Conservation (phyloP, 2,329 filamentous ascomycete species). For the Neopestalotiopsis clavispora region DNA sequence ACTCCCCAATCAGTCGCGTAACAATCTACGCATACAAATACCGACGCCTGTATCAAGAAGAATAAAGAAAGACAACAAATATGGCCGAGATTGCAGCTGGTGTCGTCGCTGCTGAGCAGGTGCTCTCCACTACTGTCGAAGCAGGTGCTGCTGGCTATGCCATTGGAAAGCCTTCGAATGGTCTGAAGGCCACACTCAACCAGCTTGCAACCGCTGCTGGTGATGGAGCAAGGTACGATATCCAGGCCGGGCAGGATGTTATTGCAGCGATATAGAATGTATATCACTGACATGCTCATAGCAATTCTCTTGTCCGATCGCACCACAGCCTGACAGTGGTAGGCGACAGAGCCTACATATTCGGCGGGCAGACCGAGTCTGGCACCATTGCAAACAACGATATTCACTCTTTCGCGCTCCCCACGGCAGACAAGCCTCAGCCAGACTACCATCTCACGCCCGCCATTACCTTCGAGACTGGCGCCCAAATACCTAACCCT, state of each 20-base stretch:
- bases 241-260: not conserved
- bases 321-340: slow-evolving; percentile 58
- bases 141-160: slow-evolving; percentile 45
- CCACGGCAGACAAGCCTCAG: slow-evolving; percentile 42
- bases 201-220: slow-evolving; percentile 46
- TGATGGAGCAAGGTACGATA: slow-evolving; percentile 33
- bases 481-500: slow-evolving; percentile 35
- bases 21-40: not conserved
- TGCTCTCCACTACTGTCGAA: slow-evolving; percentile 44
- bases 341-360: slow-evolving; percentile 59
- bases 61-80: not conserved
- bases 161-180: slow-evolving; percentile 55
- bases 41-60: not conserved
- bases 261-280: not conserved
- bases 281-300: slow-evolving; percentile 19
- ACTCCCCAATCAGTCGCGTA: not conserved
- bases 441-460: slow-evolving; percentile 40
- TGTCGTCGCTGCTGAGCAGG: slow-evolving; percentile 44
- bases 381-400: slow-evolving; percentile 51
- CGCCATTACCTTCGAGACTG: slow-evolving; percentile 33
- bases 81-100: slow-evolving; percentile 47
- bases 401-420: slow-evolving; percentile 57
- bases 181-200: slow-evolving; percentile 54
- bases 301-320: slow-evolving; percentile 48
- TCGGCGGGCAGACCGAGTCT: slow-evolving; percentile 50